Evolutionary conservation across 371 early-diverging fungal genomes (phyloP).

Genomic region (Mucor saturninus): DNA sequence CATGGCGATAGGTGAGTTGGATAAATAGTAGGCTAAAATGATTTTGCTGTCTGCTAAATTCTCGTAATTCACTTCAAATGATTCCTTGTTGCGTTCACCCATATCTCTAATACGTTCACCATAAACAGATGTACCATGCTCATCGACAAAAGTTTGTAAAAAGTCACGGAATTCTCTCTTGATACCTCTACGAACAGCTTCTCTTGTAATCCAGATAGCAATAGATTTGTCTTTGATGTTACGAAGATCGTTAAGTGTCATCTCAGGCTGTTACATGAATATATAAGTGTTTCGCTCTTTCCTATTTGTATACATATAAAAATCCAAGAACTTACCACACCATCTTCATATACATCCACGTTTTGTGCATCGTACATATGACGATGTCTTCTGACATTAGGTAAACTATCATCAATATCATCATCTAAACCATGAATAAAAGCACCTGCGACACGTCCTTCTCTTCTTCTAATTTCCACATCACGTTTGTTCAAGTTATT

Average conservation of each 20-base stretch:
- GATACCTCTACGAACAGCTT: conserved; percentile 80
- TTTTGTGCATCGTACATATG: conserved; percentile 64
- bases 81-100: conserved; percentile 90
- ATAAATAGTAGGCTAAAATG: conserved; percentile 85
- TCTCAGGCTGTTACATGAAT: conserved; percentile 44
- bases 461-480: conserved; percentile 71
- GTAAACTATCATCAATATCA: conserved; percentile 58
- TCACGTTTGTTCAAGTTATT: conserved; percentile 83
- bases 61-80: conserved; percentile 87
- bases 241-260: conserved; percentile 53
- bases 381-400: conserved; percentile 66
- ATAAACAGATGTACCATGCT: conserved; percentile 89
- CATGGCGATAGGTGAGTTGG: conserved; percentile 87
- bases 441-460: conserved; percentile 83
- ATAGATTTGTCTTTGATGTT: conserved; percentile 67
- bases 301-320: background rate
- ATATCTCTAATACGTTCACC: conserved; percentile 89
- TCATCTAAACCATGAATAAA: conserved; percentile 79
- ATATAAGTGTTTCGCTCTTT: background rate
- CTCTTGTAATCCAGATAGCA: conserved; percentile 80
- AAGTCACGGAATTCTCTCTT: conserved; percentile 88
- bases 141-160: conserved; percentile 83
- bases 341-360: conserved; percentile 63
- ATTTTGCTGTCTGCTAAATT: conserved; percentile 80
- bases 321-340: conserved; percentile 50